Evolutionary conservation across 257 asterid genomes (phyloP).

Genomic region (Cordia subcordata): DNA sequence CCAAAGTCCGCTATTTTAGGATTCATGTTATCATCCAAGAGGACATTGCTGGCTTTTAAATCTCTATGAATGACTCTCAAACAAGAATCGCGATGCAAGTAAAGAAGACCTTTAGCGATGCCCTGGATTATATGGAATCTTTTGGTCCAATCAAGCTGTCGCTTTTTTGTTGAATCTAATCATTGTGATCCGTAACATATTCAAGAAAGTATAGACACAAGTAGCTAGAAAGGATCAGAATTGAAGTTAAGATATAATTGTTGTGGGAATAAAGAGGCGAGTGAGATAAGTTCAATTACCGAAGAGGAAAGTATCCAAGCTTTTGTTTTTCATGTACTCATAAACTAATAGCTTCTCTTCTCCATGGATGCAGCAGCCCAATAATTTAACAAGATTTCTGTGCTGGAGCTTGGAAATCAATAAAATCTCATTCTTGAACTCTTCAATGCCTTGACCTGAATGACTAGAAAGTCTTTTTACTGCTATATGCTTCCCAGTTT

Average conservation of each 20-base stretch:
- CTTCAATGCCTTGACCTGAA: constrained; percentile 33
- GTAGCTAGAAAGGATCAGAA: too few species aligned
- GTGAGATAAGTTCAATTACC: constrained; percentile 16
- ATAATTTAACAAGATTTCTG: constrained; percentile 28
- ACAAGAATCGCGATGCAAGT: constrained; percentile 30
- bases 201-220: not conserved
- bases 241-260: not conserved
- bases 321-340: constrained; percentile 28
- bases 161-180: constrained; percentile 19
- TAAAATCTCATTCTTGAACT: constrained; percentile 27
- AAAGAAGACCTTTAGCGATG: constrained; percentile 27
- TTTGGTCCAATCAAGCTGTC: constrained; percentile 21
- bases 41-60: constrained; percentile 25
- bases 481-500: constrained; percentile 24
- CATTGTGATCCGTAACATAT: not conserved
- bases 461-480: constrained; percentile 29
- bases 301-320: constrained; percentile 31
- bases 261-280: not conserved
- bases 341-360: constrained; percentile 25
- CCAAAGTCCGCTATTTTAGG: constrained; percentile 36
- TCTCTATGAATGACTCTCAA: constrained; percentile 28
- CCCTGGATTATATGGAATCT: constrained; percentile 25
- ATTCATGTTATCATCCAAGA: constrained; percentile 26
- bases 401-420: constrained; percentile 33
- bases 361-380: constrained; percentile 29